Evolutionary conservation across 2,329 filamentous ascomycete species (phyloP).

Genomic region (Nothophoma quercina): DNA sequence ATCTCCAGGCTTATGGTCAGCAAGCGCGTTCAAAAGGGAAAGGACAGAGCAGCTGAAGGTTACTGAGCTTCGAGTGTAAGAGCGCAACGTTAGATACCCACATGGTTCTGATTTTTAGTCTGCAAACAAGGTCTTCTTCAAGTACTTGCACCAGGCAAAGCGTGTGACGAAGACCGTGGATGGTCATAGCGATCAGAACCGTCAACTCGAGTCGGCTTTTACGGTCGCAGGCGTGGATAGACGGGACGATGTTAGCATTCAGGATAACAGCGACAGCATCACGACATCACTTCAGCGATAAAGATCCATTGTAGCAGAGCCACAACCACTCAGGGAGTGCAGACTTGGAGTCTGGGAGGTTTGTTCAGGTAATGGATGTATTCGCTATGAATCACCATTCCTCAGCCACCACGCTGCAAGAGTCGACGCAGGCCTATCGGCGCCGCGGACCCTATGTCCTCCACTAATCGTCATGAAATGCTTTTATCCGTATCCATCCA

Average conservation of each 20-base stretch:
- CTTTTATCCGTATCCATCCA: slow-evolving; percentile 37
- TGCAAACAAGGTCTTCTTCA: slow-evolving; percentile 1
- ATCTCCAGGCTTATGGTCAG: too few species aligned
- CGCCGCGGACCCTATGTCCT: slow-evolving; percentile 40
- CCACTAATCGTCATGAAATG: slow-evolving; percentile 23
- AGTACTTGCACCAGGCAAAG: not conserved
- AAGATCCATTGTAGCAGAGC: not conserved
- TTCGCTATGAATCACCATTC: slow-evolving; percentile 55
- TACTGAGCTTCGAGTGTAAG: too few species aligned
- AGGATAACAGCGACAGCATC: not conserved
- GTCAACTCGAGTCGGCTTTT: too few species aligned
- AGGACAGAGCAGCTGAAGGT: too few species aligned
- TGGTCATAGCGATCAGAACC: too few species aligned
- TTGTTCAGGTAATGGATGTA: slow-evolving; percentile 60
- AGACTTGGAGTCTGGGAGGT: slow-evolving; percentile 39
- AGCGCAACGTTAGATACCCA: too few species aligned
- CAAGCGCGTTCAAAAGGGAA: too few species aligned
- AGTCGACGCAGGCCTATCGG: slow-evolving; percentile 34
- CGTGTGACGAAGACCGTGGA: not conserved
- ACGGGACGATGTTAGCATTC: too few species aligned
- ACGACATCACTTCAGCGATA: slow-evolving; percentile 5
- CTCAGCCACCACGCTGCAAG: slow-evolving; percentile 63
- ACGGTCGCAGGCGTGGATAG: too few species aligned
- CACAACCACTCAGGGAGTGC: slow-evolving; percentile 8
- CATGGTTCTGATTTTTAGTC: too few species aligned